Base-by-base conservation (phyloP, 1,284 basidiomycete species). In the Rhodotorula glutinis region DNA sequence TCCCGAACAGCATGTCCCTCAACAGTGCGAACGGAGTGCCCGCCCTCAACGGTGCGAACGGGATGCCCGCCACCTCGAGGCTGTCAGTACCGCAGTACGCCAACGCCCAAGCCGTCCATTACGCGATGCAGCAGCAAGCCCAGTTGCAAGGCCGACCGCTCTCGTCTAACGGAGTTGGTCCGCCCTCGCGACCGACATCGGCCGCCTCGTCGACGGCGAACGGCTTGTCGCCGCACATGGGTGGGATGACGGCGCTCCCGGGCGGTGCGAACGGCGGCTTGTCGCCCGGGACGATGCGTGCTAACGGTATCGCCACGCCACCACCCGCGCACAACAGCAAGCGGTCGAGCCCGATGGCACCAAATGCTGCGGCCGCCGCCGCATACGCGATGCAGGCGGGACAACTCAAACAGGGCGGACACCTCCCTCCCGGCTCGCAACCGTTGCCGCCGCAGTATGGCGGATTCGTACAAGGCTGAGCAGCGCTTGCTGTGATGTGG, bases 11-110 rank as follows among this genome's bases (percentile, higher is more conserved):
- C 11, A 38, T 55, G 33, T 13, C 54, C 21, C 25, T 43, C 21
- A 61, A 57, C 44, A 70, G 72, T 25, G 65, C 67, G 7, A 67
- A 67, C 56, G 63, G 63, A 23, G n/a, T 71, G 21, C 71, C 69
- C 25, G 69, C 71, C 1, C n/a, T n/a, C n/a, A 61, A 57, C 44
- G 72, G 72, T 25, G 65, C 67, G 7, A 67, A 67, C 56, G 63
- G 63, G 25, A 27, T 71, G 21, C 71, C 69, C 25, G 69, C 71
- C 1, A 64, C 65, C 14, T 71, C 72, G 23, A 65, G 65, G 21
- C 65, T 73, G 38, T 69, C 70, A 10, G 64, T 61, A 3, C 57
- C 67, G 27, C 65, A 67, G 13, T 68, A 70, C 62, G 57, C 65
- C 43, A 67, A 65, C 59, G 47, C 57, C 19, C 66, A 64, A 53